Percentiles rank a stretch among this genome's conserved stretches.
phyloP scores from a whole-genome alignment of 129 eudicot species.

The Flaveria trinervia region DNA sequence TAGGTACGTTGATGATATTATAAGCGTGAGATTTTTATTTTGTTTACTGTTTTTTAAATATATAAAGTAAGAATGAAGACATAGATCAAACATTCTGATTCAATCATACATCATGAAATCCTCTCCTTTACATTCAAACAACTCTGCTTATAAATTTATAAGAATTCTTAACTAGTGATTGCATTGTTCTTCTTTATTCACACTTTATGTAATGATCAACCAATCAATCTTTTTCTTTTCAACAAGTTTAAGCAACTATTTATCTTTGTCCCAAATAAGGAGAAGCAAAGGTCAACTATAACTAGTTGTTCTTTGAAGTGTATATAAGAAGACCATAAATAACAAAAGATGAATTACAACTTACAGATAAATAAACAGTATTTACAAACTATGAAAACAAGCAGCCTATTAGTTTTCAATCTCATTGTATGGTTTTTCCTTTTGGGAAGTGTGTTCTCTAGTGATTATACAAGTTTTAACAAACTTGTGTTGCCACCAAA shows the following conservation, averaged over 20 bases:
- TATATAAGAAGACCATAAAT: constrained; percentile 11
- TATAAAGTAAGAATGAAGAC: no score
- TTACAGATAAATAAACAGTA: not conserved
- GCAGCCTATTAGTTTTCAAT: not conserved
- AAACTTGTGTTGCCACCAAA: constrained; percentile 33
- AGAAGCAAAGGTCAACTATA: constrained; percentile 25
- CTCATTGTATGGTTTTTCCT: constrained; percentile 28
- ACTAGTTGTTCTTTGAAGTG: constrained; percentile 20
- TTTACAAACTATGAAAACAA: constrained; percentile 23
- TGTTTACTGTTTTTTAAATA: no score
- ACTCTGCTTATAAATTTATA: no score
- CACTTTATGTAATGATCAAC: no score
- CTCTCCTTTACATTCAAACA: no score
- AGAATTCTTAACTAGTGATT: no score
- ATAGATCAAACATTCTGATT: not conserved
- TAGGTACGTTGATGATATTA: no score
- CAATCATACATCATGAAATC: no score
- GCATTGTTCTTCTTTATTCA: no score
- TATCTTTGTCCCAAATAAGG: constrained; percentile 28
- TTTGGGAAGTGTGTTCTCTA: constrained; percentile 23
- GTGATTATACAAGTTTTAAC: constrained; percentile 27
- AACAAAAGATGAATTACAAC: constrained; percentile 5
- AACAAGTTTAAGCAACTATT: constrained; percentile 25
- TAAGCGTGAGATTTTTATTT: no score
- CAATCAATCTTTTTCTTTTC: not conserved